Percentiles rank a stretch among this genome's conserved stretches.
Conservation (phyloP, 768 basidiomycete genomes). For the Phaeotremella fagi region DNA sequence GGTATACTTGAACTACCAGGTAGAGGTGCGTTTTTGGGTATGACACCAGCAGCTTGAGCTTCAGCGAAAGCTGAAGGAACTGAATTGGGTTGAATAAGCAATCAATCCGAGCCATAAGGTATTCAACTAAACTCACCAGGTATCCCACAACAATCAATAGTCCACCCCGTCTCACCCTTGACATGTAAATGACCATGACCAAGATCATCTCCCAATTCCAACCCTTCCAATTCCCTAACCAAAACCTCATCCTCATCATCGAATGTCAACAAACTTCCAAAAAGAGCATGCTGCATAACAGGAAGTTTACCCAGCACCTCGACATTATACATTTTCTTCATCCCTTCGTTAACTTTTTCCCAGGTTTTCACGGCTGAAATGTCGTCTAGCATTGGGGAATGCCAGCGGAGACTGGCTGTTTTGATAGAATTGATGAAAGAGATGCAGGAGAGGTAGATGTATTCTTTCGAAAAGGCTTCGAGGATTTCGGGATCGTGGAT, state of each 20-base stretch:
- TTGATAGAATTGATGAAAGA: slow-evolving; percentile 95
- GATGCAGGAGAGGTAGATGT: slow-evolving; percentile 97
- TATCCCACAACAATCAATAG: slow-evolving; percentile 49
- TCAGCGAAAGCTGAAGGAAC: slow-evolving; percentile 47
- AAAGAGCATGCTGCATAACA: slow-evolving; percentile 92
- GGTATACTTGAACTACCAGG: too few species aligned
- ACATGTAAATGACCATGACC: slow-evolving; percentile 42
- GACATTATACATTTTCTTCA: slow-evolving; percentile 96
- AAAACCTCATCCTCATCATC: slow-evolving; percentile 27
- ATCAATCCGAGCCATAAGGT: too few species aligned
- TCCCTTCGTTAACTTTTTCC: slow-evolving; percentile 93
- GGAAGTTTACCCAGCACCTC: slow-evolving; percentile 94
- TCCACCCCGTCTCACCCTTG: slow-evolving; percentile 41
- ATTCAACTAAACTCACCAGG: slow-evolving; percentile 31
- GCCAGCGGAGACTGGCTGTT: slow-evolving; percentile 91
- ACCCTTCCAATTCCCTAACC: slow-evolving; percentile 20
- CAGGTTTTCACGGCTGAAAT: slow-evolving; percentile 78
- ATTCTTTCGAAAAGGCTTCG: slow-evolving; percentile 83
- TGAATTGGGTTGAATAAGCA: not conserved
- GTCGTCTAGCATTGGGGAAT: slow-evolving; percentile 98
- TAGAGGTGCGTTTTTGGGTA: not conserved
- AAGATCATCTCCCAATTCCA: slow-evolving; percentile 12
- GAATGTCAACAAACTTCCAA: slow-evolving; percentile 66
- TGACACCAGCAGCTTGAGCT: slow-evolving; percentile 20
- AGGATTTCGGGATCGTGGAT: slow-evolving; percentile 88